Percentiles rank a stretch among this genome's conserved stretches.
These are phyloP conservation scores for Cadophora malorum DNA, from an alignment of 2,329 filamentous ascomycete genomes.

Conservation along the genomic window DNA sequence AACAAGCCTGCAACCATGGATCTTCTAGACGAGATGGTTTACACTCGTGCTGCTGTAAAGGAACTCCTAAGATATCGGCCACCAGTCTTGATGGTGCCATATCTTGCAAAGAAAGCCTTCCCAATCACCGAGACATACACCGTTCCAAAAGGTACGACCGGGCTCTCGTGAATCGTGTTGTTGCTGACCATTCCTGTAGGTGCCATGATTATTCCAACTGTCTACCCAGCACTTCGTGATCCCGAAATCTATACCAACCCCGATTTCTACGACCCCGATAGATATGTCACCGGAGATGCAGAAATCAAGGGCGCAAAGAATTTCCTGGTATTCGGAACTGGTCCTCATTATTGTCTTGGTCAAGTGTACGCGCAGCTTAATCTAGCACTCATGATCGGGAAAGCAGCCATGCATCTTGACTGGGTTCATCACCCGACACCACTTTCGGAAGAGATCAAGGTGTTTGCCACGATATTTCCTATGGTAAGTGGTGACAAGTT, in stretches of 20 bases:
- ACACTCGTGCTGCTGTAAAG: constrained; percentile 90
- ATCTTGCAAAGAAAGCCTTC: constrained; percentile 93
- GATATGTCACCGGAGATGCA: constrained; percentile 89
- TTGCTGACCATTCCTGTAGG: constrained; percentile 51
- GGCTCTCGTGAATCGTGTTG: constrained; percentile 7
- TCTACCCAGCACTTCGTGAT: constrained; percentile 89
- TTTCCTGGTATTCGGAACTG: constrained; percentile 94
- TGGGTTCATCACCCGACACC: constrained; percentile 90
- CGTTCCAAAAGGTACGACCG: constrained; percentile 76
- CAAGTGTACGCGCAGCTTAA: constrained; percentile 92
- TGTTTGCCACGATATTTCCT: constrained; percentile 98
- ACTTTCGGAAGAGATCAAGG: constrained; percentile 90
- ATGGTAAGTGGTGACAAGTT: constrained; percentile 65
- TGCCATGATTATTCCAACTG: constrained; percentile 92
- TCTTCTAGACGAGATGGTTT: constrained; percentile 84
- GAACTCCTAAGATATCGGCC: constrained; percentile 93
- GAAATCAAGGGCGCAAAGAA: constrained; percentile 85
- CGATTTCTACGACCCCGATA: constrained; percentile 86
- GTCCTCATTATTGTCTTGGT: constrained; percentile 95
- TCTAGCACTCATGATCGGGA: constrained; percentile 87
- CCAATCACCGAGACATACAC: constrained; percentile 88
- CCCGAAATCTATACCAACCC: constrained; percentile 91
- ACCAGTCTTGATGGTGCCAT: constrained; percentile 96
- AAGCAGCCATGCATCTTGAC: constrained; percentile 84
- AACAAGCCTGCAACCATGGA: constrained; percentile 78